These are phyloP conservation scores for Tolypocladium sp. DNA, from an alignment of 2,329 filamentous ascomycete genomes.

Conservation along the genomic window DNA sequence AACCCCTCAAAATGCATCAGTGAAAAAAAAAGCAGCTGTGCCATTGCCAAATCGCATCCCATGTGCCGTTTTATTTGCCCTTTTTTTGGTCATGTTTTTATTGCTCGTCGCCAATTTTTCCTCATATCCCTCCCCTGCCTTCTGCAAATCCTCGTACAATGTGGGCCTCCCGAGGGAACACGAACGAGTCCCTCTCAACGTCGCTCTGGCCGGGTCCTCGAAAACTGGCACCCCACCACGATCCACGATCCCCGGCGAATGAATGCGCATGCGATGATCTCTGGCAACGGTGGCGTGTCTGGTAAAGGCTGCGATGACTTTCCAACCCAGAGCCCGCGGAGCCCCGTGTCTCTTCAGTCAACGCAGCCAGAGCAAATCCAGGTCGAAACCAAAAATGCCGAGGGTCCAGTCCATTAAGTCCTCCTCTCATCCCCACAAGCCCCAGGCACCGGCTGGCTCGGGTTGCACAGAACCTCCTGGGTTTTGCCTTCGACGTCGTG, in stretches of 20 bases:
- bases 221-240: background rate
- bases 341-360: background rate
- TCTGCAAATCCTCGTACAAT: slow-evolving; percentile 2
- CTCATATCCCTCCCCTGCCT: background rate
- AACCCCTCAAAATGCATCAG: slow-evolving; percentile 2
- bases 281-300: background rate
- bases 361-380: background rate
- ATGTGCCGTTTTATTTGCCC: slow-evolving; percentile 3
- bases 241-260: background rate
- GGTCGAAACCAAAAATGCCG: background rate
- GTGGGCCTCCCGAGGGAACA: background rate
- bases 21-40: slow-evolving; percentile 3
- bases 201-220: background rate
- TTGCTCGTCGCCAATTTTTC: background rate
- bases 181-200: background rate
- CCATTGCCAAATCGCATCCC: slow-evolving; percentile 6
- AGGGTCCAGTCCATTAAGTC: background rate
- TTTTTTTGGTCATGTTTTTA: background rate
- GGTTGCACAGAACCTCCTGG: background rate
- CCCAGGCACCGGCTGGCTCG: background rate
- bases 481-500: background rate
- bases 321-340: slow-evolving; percentile 5
- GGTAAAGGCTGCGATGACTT: slow-evolving; percentile 4
- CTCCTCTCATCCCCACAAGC: background rate
- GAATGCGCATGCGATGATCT: background rate